Conservation (phyloP, 208 protist genomes). For the Trypanosoma avium region DNA sequence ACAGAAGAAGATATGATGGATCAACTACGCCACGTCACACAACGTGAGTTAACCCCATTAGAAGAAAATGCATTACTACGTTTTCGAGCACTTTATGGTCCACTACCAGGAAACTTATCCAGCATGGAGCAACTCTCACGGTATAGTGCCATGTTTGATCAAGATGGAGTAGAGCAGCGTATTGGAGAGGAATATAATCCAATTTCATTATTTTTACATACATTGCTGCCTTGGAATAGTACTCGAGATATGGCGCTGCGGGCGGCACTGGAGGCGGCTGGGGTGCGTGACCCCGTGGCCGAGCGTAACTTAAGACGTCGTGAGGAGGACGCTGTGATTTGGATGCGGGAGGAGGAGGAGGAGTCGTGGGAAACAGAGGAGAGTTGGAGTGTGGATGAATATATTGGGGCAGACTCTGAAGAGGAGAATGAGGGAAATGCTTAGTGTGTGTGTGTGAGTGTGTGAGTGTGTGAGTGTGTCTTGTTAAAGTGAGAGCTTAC, state of each 20-base stretch:
- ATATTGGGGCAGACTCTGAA: neutral
- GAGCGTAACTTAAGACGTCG: slow-evolving; percentile 6
- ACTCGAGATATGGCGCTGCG: slow-evolving; percentile 32
- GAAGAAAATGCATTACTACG: slow-evolving; percentile 39
- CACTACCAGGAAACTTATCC: slow-evolving; percentile 9
- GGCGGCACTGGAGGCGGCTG: slow-evolving; percentile 15
- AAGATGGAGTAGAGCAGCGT: slow-evolving; percentile 10
- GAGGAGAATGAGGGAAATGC: neutral
- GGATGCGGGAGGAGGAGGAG: slow-evolving; percentile 13
- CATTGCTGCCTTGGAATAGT: slow-evolving; percentile 29
- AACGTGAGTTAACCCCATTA: slow-evolving; percentile 5
- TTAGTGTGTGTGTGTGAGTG: neutral
- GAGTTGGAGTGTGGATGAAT: slow-evolving; percentile 20
- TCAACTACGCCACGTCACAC: slow-evolving; percentile 5
- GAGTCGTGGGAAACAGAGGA: slow-evolving; percentile 23
- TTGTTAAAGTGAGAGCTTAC: neutral
- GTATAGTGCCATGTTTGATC: slow-evolving; percentile 28
- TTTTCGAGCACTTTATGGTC: slow-evolving; percentile 35
- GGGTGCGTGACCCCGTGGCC: slow-evolving; percentile 34
- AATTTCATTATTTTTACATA: slow-evolving; percentile 27
- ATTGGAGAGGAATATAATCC: slow-evolving; percentile 15
- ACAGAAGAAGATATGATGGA: slow-evolving; percentile 31
- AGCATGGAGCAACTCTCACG: slow-evolving; percentile 9
- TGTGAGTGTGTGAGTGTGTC: neutral
- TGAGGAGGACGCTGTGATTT: slow-evolving; percentile 18